Evolutionary conservation across 2,329 filamentous ascomycete species (phyloP).

Genomic region (Phialophora expanda): DNA sequence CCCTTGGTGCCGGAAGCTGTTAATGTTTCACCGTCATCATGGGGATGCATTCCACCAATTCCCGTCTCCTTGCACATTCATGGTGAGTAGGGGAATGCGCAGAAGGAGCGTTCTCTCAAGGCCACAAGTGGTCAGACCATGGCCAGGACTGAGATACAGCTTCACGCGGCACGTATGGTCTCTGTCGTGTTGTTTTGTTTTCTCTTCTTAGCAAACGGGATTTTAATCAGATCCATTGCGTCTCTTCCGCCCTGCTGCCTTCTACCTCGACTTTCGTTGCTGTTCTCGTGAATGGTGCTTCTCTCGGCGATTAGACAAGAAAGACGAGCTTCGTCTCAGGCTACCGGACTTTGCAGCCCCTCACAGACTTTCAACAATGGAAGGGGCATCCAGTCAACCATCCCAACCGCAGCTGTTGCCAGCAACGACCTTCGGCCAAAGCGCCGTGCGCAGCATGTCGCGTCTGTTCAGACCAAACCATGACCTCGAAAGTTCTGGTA

Average conservation of each 20-base stretch:
- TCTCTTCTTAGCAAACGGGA: not conserved
- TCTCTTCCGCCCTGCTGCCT: constrained; percentile 5
- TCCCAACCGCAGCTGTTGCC: not conserved
- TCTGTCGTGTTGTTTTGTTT: constrained; percentile 21
- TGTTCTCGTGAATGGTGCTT: not conserved
- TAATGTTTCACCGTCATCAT: constrained; percentile 32
- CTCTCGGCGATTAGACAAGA: not conserved
- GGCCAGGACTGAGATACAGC: constrained; percentile 15
- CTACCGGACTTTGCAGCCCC: not conserved
- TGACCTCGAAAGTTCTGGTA: constrained; percentile 9
- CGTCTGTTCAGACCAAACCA: constrained; percentile 22
- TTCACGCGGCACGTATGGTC: constrained; percentile 17
- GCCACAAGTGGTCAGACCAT: constrained; percentile 17
- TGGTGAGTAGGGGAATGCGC: constrained; percentile 4
- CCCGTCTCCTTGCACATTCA: constrained; percentile 23
- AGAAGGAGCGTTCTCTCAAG: constrained; percentile 11
- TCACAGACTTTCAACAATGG: constrained; percentile 3
- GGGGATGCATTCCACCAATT: constrained; percentile 25
- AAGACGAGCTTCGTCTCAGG: not conserved
- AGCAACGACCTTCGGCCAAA: constrained; percentile 8
- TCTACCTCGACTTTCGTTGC: constrained; percentile 3
- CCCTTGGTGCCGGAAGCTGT: constrained; percentile 3
- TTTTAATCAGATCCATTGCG: constrained; percentile 7
- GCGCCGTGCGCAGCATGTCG: constrained; percentile 22
- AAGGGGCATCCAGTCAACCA: constrained; percentile 3